Evolutionary conservation across 345 rosid genomes (phyloP), one percentile per base, ranked within the genome.

Genomic region (Euphorbia tirucalli): DNA sequence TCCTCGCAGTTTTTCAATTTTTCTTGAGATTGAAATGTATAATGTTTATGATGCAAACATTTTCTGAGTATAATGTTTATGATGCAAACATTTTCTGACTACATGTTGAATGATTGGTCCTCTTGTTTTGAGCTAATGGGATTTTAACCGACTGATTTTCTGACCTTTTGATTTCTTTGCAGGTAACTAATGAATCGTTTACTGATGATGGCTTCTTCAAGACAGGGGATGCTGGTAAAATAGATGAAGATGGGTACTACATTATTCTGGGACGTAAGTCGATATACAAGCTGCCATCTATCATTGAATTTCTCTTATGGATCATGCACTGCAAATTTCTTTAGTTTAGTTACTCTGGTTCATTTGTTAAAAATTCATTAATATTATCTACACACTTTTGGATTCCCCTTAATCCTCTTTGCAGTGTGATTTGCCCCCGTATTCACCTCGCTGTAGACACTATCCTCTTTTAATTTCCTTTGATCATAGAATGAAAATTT

Each of bases 181-280:
- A 89, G 95, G 89, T 90, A 61, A 93, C 97, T 21, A 87, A 82
- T 81, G 87, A 84, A 65, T 85, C 96, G 10, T 92, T 90, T 77
- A 90, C 94, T 48, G 86, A 78, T 68, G 98, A 90, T 79, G 98
- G 98, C 41, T 95, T 86, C 83, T 95, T 95, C 82, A 92, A 84
- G 86, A 92, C 99, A 15, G 99, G 99, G 68, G 98, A 95, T 87
- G 90, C 96, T 74, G 93, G 89, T 31, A 89, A 84, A 86, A 70
- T 89, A 65, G 91, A 95, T 71, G 93, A 92, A 74, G 96, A 95
- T 70, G 98, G 96, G 71, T 88, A 92, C 74, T 88, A 77, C 77
- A 64, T 95, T 76, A 95, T 95, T 82, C 84, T 95, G 88, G 97
- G 98, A 81, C 94, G 98, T 92, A 83, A 89, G 96, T n/a, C 73